Evolutionary conservation across 1,139 yeast species (phyloP).

Genomic region (Taphrina deformans): DNA sequence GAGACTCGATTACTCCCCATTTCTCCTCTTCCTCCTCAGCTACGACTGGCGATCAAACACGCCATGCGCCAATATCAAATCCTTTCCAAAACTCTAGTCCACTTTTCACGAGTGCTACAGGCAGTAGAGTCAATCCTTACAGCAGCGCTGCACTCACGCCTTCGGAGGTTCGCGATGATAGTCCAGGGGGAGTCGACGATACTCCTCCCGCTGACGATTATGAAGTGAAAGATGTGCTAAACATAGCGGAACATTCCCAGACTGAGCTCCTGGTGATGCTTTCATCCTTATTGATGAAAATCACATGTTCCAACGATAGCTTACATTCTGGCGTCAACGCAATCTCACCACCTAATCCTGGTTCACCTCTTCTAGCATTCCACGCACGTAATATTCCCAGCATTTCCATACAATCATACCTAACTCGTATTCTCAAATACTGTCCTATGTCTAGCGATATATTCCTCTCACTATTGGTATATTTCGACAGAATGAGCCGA

Average conservation of each 20-base stretch:
- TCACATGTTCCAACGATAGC: constrained; percentile 88
- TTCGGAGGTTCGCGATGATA: neutral
- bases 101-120: neutral
- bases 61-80: neutral
- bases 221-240: constrained; percentile 46
- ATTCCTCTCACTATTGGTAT: constrained; percentile 80
- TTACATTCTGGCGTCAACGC: constrained; percentile 11
- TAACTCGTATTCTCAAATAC: constrained; percentile 85
- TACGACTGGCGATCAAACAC: neutral
- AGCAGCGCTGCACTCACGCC: neutral
- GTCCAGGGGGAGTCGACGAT: too few relatives aligned
- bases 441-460: constrained; percentile 98
- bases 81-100: neutral
- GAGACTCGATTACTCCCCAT: neutral
- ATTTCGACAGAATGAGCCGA: constrained; percentile 73
- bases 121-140: neutral
- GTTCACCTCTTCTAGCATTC: constrained; percentile 77
- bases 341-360: constrained; percentile 40
- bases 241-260: constrained; percentile 81
- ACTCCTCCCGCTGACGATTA: neutral
- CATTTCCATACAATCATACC: constrained; percentile 82
- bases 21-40: neutral
- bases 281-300: constrained; percentile 77
- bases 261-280: constrained; percentile 80
- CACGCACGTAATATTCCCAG: constrained; percentile 97